Base-by-base conservation (phyloP, 805 yeast genomes). In the Lipomyces orientalis region DNA sequence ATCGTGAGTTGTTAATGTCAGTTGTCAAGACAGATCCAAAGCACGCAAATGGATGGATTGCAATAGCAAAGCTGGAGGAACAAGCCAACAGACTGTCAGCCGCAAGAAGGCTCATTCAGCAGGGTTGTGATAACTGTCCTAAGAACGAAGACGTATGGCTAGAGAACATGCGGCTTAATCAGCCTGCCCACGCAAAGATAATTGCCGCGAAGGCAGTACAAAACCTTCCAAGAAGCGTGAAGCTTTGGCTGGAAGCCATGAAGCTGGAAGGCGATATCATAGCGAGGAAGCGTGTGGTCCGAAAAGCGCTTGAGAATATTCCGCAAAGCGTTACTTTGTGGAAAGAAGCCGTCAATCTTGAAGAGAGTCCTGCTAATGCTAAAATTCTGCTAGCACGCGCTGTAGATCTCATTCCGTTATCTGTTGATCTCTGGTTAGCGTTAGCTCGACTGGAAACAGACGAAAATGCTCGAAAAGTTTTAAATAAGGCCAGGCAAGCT, bases 21-120 rank as follows among this genome's bases (percentile, higher is more conserved):
- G 83, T 90, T 70, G 82, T 96, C 46, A 86, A 85, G 70, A 80
- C 91, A 0, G 89, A 91, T 73, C 97, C 98, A 0, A 78, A 79
- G 54, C 88, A 87, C 66, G 85, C 97, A 0, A 85, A 85, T 59
- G 90, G 90, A 4, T 94, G 97, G 97, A 90, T 94, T 29, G 91
- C 96, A 0, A 86, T 92, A 59, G 96, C 97, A 0, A 79, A 91
- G 58, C 76, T 92, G 9, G 98, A 94, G 75, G 89, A 86, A 71
- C 84, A 83, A 57, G 89, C 88, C 0, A 82, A 83, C 56, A 87
- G 86, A 61, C 80, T 81, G 63, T 79, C 79, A 4, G 77, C 77
- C 14, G 97, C 98, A 0, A 84, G 84, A 62, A 78, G 78, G 29
- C 68, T 90, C 16, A 88, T 93, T 6, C 81, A 81, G n/a, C 87